These are phyloP conservation scores for Lagenidium giganteum DNA, from an alignment of 352 stramenopile species.

Conservation along the genomic window DNA sequence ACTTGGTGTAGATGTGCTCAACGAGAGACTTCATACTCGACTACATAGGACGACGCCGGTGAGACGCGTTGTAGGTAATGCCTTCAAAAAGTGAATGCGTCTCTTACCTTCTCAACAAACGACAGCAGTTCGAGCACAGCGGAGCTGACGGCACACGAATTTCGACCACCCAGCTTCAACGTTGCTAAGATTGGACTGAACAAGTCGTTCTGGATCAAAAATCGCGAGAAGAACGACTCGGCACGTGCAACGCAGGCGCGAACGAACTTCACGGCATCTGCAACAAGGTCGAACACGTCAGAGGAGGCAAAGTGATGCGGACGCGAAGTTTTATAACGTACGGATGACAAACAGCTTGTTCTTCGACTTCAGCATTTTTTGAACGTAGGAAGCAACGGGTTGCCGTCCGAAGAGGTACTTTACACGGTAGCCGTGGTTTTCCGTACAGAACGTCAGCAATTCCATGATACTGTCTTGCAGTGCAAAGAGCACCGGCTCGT, in stretches of 20 bases:
- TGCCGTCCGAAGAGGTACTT: constrained; percentile 75
- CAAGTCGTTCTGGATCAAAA: constrained; percentile 62
- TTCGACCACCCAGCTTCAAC: constrained; percentile 34
- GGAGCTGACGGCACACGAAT: constrained; percentile 46
- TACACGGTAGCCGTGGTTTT: constrained; percentile 69
- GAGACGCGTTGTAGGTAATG: background rate
- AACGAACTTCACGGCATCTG: constrained; percentile 65
- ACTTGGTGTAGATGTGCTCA: constrained; percentile 66
- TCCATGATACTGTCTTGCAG: constrained; percentile 71
- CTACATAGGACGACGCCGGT: too few species aligned
- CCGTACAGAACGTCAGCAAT: constrained; percentile 65
- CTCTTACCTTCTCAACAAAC: constrained; percentile 60
- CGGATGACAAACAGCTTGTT: constrained; percentile 74
- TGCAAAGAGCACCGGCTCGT: constrained; percentile 39
- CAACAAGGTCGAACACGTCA: too few species aligned
- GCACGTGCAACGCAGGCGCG: constrained; percentile 47
- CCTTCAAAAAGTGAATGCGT: background rate
- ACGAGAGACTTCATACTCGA: constrained; percentile 48
- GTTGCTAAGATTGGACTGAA: constrained; percentile 45
- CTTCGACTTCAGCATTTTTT: constrained; percentile 56
- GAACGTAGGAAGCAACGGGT: constrained; percentile 48
- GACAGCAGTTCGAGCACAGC: constrained; percentile 61
- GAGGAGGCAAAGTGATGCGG: background rate
- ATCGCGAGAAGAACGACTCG: constrained; percentile 68
- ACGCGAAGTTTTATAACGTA: constrained; percentile 17